Conservation (phyloP, 2,329 filamentous ascomycete species). For the Aureobasidium leucospermi region DNA sequence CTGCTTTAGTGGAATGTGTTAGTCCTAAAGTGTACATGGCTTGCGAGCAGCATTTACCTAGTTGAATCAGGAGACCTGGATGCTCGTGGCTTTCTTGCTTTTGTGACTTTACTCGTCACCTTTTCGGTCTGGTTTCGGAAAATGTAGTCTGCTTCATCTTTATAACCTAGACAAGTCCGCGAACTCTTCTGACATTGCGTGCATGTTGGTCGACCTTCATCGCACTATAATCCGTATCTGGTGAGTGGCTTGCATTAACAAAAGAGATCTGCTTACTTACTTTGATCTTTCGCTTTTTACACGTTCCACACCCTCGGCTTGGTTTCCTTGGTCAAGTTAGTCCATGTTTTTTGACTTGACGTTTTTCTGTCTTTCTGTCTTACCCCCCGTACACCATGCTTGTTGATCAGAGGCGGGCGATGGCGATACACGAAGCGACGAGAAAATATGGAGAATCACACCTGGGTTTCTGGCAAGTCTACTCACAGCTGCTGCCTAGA, state of each 20-base stretch:
- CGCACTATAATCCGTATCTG: constrained; percentile 45
- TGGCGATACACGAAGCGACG: constrained; percentile 1
- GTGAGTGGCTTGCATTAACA: neutral
- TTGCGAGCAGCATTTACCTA: neutral
- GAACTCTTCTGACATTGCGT: constrained; percentile 58
- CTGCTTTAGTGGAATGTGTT: neutral
- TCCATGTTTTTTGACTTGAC: neutral
- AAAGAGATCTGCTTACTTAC: constrained; percentile 34
- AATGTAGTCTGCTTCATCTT: constrained; percentile 64
- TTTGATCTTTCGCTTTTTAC: constrained; percentile 65
- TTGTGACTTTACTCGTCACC: neutral
- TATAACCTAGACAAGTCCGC: constrained; percentile 59
- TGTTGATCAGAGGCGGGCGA: neutral
- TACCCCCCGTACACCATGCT: constrained; percentile 13
- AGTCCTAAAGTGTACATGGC: neutral
- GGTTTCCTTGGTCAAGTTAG: constrained; percentile 19
- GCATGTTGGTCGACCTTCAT: constrained; percentile 60
- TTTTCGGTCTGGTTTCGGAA: constrained; percentile 67
- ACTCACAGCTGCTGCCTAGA: neutral
- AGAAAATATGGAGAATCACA: neutral
- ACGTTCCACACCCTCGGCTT: constrained; percentile 61
- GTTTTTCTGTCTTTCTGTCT: neutral
- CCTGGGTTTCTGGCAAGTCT: neutral
- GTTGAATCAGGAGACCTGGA: constrained; percentile 1
- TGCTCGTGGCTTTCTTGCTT: neutral